These are phyloP conservation scores for Ormosia semicastrata DNA, from an alignment of 306 rosid genomes.

Conservation along the genomic window DNA sequence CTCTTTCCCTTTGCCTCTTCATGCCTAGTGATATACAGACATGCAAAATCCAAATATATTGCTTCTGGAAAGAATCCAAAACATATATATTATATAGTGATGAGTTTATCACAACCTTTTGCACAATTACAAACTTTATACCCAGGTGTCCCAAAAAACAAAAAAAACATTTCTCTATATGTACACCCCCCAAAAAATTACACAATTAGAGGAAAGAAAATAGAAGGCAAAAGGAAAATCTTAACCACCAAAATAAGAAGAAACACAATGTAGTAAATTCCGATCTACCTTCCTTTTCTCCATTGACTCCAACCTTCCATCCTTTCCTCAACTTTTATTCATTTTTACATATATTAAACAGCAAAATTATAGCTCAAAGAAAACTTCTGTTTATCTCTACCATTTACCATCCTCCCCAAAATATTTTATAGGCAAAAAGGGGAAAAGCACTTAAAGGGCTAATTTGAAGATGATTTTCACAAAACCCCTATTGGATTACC, in stretches of 20 bases:
- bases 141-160: slow-evolving; percentile 51
- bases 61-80: slow-evolving; percentile 33
- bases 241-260: slow-evolving; percentile 45
- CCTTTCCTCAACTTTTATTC: slow-evolving; percentile 62
- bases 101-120: slow-evolving; percentile 52
- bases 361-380: slow-evolving; percentile 61
- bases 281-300: slow-evolving; percentile 49
- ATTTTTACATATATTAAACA: slow-evolving; percentile 68
- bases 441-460: slow-evolving; percentile 38
- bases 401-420: slow-evolving; percentile 42
- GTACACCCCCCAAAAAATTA: slow-evolving; percentile 66
- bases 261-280: slow-evolving; percentile 45
- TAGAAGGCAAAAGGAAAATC: slow-evolving; percentile 31
- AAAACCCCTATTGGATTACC: slow-evolving; percentile 49
- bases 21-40: not conserved
- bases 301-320: slow-evolving; percentile 48
- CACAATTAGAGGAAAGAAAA: slow-evolving; percentile 34
- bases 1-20: not conserved
- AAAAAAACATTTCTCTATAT: slow-evolving; percentile 55
- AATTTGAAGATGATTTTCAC: slow-evolving; percentile 32
- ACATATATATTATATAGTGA: slow-evolving; percentile 27
- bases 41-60: not conserved
- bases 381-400: slow-evolving; percentile 42
- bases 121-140: slow-evolving; percentile 53
- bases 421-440: slow-evolving; percentile 32